Percentiles rank a stretch among this genome's conserved stretches.
These are phyloP conservation scores for Mycena kentingensis DNA, from an alignment of 768 basidiomycete genomes.

Conservation along the genomic window DNA sequence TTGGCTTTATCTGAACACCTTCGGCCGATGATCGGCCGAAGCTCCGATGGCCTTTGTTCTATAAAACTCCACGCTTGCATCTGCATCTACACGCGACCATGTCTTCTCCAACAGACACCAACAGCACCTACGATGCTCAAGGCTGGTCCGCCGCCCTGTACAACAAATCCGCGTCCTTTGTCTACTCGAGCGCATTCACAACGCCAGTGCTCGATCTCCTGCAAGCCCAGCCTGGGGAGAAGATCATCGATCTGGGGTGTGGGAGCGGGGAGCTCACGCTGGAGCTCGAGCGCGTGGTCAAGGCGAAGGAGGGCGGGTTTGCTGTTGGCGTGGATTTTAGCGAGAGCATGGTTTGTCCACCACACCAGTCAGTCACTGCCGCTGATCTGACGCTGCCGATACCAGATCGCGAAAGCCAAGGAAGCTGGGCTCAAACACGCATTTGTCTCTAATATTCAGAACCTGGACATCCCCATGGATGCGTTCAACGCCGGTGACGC, in stretches of 20 bases:
- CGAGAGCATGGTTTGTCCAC: slow-evolving; percentile 63
- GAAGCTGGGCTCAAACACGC: slow-evolving; percentile 47
- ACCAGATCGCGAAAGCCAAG: slow-evolving; percentile 56
- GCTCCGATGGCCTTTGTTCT: background rate
- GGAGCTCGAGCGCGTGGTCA: slow-evolving; percentile 55
- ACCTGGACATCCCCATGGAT: slow-evolving; percentile 36
- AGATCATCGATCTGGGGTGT: slow-evolving; percentile 78
- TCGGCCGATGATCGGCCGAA: slow-evolving; percentile 10
- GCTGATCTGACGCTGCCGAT: background rate
- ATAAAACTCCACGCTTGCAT: background rate
- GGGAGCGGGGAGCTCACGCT: slow-evolving; percentile 80
- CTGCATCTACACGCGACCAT: background rate
- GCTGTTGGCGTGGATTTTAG: slow-evolving; percentile 74
- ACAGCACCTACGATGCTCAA: background rate
- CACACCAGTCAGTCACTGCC: background rate
- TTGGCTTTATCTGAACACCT: too few species aligned
- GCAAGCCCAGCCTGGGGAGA: slow-evolving; percentile 63
- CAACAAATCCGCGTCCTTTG: slow-evolving; percentile 54
- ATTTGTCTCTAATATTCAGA: slow-evolving; percentile 59
- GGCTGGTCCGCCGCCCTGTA: slow-evolving; percentile 49
- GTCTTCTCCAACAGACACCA: too few species aligned
- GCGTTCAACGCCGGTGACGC: slow-evolving; percentile 28
- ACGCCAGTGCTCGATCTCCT: slow-evolving; percentile 61
- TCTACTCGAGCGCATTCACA: slow-evolving; percentile 50
- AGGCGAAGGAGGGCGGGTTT: slow-evolving; percentile 44